Conservation (phyloP, 805 yeast species). For the Saccharomycodes ludwigii region DNA sequence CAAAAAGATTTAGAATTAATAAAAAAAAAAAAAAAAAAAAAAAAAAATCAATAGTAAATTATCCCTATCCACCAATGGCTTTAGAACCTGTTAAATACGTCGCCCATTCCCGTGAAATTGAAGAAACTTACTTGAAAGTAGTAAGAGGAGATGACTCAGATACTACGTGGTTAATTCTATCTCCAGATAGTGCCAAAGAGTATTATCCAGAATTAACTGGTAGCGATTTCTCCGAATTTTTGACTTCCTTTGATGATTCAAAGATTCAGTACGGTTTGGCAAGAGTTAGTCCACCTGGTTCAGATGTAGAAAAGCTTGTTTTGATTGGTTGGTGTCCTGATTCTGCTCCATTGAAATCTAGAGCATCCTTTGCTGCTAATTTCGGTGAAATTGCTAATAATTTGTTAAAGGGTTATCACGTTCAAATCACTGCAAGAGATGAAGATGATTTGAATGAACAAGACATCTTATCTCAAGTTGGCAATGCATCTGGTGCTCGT, state of each 20-base stretch:
- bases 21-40: conserved; percentile 1
- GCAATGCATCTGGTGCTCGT: conserved; percentile 92
- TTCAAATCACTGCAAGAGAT: conserved; percentile 94
- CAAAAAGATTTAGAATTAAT: background rate
- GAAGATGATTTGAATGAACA: conserved; percentile 74
- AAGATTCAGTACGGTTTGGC: conserved; percentile 84
- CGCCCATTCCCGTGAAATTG: conserved; percentile 64
- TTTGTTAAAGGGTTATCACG: conserved; percentile 73
- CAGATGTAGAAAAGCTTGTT: conserved; percentile 74
- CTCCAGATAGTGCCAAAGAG: conserved; percentile 47
- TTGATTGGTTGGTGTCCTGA: conserved; percentile 97
- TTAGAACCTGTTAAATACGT: conserved; percentile 41
- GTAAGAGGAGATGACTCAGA: conserved; percentile 58
- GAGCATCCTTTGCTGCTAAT: conserved; percentile 66
- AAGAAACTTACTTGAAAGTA: conserved; percentile 62
- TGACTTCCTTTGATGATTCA: conserved; percentile 73
- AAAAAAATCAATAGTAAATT: background rate
- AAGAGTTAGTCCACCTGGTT: conserved; percentile 81
- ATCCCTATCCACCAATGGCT: conserved; percentile 15
- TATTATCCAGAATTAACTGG: conserved; percentile 39
- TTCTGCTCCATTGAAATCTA: conserved; percentile 69
- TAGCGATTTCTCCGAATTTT: conserved; percentile 59
- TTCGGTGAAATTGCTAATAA: conserved; percentile 59
- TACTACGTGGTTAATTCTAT: conserved; percentile 66
- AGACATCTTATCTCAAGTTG: conserved; percentile 62